phyloP scores from a whole-genome alignment of 2,329 filamentous ascomycete species.

The Fusarium tanahbumbuense region DNA sequence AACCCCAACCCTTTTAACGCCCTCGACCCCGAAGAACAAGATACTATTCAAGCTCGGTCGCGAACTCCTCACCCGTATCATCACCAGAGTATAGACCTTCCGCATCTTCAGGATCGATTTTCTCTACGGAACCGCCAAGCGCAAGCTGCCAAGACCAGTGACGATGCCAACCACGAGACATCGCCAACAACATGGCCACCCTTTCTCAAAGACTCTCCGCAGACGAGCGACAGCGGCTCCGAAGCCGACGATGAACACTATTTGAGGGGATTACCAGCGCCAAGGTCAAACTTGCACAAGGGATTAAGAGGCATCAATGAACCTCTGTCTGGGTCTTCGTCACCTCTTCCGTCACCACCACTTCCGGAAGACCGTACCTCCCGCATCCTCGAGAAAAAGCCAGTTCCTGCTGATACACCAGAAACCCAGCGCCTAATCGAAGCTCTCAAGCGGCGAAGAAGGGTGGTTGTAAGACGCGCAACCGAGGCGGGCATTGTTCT shows the following conservation, averaged over 20 bases:
- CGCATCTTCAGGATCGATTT: conserved; percentile 60
- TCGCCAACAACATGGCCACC: conserved; percentile 45
- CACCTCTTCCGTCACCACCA: conserved; percentile 64
- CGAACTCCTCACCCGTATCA: conserved; percentile 77
- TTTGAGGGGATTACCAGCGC: conserved; percentile 85
- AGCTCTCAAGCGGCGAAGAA: conserved; percentile 58
- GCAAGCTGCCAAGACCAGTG: conserved; percentile 29
- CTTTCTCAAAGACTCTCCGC: conserved; percentile 64
- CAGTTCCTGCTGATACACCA: conserved; percentile 18
- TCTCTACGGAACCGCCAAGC: conserved; percentile 39
- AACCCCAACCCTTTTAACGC: conserved; percentile 50
- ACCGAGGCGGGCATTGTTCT: conserved; percentile 65
- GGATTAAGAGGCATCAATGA: conserved; percentile 75
- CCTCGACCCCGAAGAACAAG: conserved; percentile 52
- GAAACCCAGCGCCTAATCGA: conserved; percentile 42
- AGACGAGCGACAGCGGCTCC: conserved; percentile 88
- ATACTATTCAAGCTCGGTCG: conserved; percentile 61
- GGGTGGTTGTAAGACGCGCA: conserved; percentile 63
- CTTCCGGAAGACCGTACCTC: conserved; percentile 57
- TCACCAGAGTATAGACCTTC: conserved; percentile 67
- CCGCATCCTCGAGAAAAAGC: conserved; percentile 37
- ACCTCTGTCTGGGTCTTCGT: conserved; percentile 64
- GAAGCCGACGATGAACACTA: conserved; percentile 96
- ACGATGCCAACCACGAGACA: conserved; percentile 36
- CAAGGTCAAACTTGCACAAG: conserved; percentile 78